Base-by-base conservation (phyloP, 1,284 basidiomycete species). In the Flammula alnicola region DNA sequence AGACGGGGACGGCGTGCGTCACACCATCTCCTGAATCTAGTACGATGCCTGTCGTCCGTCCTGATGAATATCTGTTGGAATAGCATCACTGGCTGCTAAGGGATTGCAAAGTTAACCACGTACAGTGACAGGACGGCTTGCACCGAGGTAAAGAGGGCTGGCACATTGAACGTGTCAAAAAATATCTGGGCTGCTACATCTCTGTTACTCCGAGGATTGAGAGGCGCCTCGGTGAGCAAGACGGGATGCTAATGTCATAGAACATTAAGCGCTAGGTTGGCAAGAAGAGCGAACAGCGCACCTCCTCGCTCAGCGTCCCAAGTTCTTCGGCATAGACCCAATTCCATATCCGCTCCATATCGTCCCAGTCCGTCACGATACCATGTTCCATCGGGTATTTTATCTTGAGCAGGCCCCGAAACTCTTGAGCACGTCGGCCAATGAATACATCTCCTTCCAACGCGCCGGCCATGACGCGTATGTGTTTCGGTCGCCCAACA, bases 111-210 rank as follows among this genome's bases (percentile, higher is more conserved):
- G 20, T 8, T 44, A 44, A 41, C 35, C 39, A 62, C 88, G 69
- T 66, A 97, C 93, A 99, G 73, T 58, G 94, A 94, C 47, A 99
- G 76, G 16, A 99, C 96, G 20, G 97, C 97, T 74, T 99, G 97
- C 3, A 99, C 93, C 40, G 93, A 95, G 12, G 92, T 96, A 74
- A 95, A 99, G 53, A 99, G 76, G 6, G 97, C 97, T 16, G 97
- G 97, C 14, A 99, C 97, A 69, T 99, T 99, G 83, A 98, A 98
- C 3, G 95, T 98, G 66, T 98, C 95, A 70, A 98, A 98, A 73
- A 98, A 97, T 74, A 98, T 96, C 70, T 98, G 95, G 6, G 95
- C 95, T 14, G 95, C 94, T 40, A 93, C 80, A 67, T 98, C 95
- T 56, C 95, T 85, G 71, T 98, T 98, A 64, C 86, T 88, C 59